These are phyloP conservation scores for Erigeron philadelphicus DNA, from an alignment of 140 eudicot genomes.

Conservation along the genomic window DNA sequence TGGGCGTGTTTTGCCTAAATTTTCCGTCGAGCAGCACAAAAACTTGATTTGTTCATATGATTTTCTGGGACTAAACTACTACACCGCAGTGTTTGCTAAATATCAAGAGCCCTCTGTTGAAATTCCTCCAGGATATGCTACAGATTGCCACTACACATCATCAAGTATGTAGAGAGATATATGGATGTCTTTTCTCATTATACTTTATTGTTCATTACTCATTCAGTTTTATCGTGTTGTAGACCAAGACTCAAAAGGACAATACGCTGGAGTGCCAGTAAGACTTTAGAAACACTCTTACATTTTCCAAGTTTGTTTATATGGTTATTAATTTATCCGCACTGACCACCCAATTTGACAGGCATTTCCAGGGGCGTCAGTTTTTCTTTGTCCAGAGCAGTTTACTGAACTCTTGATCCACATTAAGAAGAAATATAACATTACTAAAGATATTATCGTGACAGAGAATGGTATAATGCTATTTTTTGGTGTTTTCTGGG, in stretches of 20 bases:
- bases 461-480: slow-evolving; percentile 34
- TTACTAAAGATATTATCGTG: slow-evolving; percentile 13
- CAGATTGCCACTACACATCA: slow-evolving; percentile 20
- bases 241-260: slow-evolving; percentile 9
- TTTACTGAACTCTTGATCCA: slow-evolving; percentile 25
- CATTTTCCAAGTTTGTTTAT: neutral
- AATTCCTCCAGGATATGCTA: slow-evolving; percentile 20
- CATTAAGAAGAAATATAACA: slow-evolving; percentile 8
- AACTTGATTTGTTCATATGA: slow-evolving; percentile 29
- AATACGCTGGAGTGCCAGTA: slow-evolving; percentile 20
- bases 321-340: neutral
- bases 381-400: slow-evolving; percentile 25
- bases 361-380: slow-evolving; percentile 17
- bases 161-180: neutral
- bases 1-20: slow-evolving; percentile 18
- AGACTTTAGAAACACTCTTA: slow-evolving; percentile 2
- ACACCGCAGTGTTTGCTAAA: slow-evolving; percentile 16
- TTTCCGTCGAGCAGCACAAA: slow-evolving; percentile 10
- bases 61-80: slow-evolving; percentile 35
- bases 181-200: neutral
- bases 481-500: neutral
- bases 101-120: slow-evolving; percentile 3
- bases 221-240: neutral
- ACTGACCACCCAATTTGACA: neutral
- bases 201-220: neutral